Percentiles rank a stretch among this genome's conserved stretches.
phyloP scores from a whole-genome alignment of 257 asterid species.

The Petunia axillaris region DNA sequence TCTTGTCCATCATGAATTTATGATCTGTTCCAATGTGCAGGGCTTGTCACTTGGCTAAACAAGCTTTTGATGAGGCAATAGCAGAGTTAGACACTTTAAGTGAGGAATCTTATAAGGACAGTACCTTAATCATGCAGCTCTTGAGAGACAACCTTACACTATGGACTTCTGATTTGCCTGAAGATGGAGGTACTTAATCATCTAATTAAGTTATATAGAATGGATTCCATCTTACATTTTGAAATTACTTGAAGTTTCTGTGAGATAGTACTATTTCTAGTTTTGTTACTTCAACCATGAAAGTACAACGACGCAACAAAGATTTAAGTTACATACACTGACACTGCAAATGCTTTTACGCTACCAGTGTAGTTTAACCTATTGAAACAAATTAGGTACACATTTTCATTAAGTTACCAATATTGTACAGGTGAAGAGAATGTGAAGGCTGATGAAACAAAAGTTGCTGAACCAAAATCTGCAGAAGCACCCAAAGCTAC shows the following conservation, averaged over 20 bases:
- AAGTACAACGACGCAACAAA: not conserved
- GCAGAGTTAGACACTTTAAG: slow-evolving; percentile 89
- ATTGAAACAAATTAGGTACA: not conserved
- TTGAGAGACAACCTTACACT: slow-evolving; percentile 94
- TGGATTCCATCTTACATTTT: not conserved
- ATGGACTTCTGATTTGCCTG: slow-evolving; percentile 95
- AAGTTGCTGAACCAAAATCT: slow-evolving; percentile 36
- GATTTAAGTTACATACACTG: not conserved
- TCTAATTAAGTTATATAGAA: not conserved
- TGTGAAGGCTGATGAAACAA: slow-evolving; percentile 60
- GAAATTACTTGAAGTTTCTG: not conserved
- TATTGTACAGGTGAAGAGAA: slow-evolving; percentile 65
- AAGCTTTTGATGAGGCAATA: slow-evolving; percentile 93
- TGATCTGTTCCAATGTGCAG: slow-evolving; percentile 40
- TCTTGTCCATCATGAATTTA: not conserved
- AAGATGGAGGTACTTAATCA: slow-evolving; percentile 69
- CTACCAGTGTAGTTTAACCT: too few species aligned
- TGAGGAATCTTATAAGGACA: slow-evolving; percentile 93
- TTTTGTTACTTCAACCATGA: not conserved
- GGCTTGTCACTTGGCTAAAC: slow-evolving; percentile 95
- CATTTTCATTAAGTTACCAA: not conserved
- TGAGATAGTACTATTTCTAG: not conserved
- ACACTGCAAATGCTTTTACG: not conserved
- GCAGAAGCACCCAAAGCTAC: slow-evolving; percentile 36
- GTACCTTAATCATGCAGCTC: slow-evolving; percentile 95